Conservation (phyloP, 2,329 filamentous ascomycete species). For the Exophiala phaeomuriformis region DNA sequence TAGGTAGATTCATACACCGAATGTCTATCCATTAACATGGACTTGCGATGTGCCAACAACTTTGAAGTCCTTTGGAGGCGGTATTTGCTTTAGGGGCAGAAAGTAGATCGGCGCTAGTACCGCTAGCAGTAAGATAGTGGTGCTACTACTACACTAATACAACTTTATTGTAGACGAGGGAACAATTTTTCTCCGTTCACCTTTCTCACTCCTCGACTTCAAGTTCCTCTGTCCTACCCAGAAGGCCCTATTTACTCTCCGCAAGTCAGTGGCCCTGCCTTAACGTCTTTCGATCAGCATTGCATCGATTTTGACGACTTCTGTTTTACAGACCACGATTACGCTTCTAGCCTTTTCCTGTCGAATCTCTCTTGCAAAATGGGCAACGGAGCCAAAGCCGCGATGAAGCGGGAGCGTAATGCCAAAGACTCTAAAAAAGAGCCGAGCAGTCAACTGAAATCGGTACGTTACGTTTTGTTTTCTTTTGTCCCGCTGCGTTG, state of each 20-base stretch:
- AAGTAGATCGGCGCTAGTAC: neutral
- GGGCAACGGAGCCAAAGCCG: constrained; percentile 53
- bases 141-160: neutral
- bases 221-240: neutral
- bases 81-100: too few species aligned
- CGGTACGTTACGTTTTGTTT: constrained; percentile 42
- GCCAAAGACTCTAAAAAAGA: constrained; percentile 51
- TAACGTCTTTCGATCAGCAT: neutral
- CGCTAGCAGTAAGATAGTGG: neutral
- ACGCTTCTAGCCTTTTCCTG: neutral
- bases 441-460: constrained; percentile 61
- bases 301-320: neutral
- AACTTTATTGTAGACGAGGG: neutral
- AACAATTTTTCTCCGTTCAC: neutral
- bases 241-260: neutral
- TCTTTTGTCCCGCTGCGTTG: neutral
- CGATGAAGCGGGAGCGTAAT: constrained; percentile 67
- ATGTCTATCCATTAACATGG: too few species aligned
- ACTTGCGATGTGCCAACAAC: too few species aligned
- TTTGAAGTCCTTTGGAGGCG: too few species aligned
- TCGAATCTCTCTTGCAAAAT: constrained; percentile 3
- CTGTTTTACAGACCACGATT: neutral
- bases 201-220: neutral
- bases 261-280: neutral
- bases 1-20: too few species aligned